These are phyloP conservation scores for Camellia oleifera DNA, from an alignment of 179 eudicot species.

Conservation along the genomic window DNA sequence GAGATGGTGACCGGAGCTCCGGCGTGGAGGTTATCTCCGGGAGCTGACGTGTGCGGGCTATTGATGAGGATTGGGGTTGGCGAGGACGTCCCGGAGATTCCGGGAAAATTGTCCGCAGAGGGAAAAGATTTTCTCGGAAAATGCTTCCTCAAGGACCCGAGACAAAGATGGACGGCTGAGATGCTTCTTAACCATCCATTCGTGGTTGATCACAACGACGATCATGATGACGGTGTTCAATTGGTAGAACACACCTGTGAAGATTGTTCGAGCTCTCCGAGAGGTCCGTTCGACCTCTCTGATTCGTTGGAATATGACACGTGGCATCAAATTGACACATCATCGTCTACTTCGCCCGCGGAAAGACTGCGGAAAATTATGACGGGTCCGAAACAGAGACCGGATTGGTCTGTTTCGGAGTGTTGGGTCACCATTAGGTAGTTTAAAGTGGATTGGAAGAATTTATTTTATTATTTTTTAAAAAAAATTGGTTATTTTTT, in stretches of 20 bases:
- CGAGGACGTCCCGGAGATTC: conserved; percentile 45
- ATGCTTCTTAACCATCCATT: conserved; percentile 58
- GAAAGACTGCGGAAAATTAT: conserved; percentile 31
- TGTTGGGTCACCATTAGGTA: conserved; percentile 61
- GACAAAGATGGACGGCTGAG: conserved; percentile 58
- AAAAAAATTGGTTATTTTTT: background rate
- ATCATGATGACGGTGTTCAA: conserved; percentile 5
- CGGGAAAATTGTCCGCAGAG: conserved; percentile 29
- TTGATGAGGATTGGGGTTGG: conserved; percentile 43
- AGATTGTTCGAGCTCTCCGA: conserved; percentile 25
- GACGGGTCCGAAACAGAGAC: conserved; percentile 17
- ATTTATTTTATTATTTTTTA: background rate
- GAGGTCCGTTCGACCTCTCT: conserved; percentile 58
- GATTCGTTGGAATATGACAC: conserved; percentile 27
- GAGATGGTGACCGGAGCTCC: conserved; percentile 55
- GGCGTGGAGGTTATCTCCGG: conserved; percentile 35
- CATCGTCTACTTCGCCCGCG: conserved; percentile 9
- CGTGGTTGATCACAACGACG: conserved; percentile 21
- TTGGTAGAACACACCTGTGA: conserved; percentile 1
- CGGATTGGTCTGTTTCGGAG: conserved; percentile 52
- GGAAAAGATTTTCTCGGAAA: conserved; percentile 51
- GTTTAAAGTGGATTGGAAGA: background rate
- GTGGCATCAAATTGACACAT: background rate
- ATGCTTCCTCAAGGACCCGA: conserved; percentile 46
- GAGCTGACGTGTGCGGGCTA: conserved; percentile 24